These are phyloP conservation scores for Cutaneotrichosporon mucoides DNA, from an alignment of 1,284 basidiomycete species.

Conservation along the genomic window DNA sequence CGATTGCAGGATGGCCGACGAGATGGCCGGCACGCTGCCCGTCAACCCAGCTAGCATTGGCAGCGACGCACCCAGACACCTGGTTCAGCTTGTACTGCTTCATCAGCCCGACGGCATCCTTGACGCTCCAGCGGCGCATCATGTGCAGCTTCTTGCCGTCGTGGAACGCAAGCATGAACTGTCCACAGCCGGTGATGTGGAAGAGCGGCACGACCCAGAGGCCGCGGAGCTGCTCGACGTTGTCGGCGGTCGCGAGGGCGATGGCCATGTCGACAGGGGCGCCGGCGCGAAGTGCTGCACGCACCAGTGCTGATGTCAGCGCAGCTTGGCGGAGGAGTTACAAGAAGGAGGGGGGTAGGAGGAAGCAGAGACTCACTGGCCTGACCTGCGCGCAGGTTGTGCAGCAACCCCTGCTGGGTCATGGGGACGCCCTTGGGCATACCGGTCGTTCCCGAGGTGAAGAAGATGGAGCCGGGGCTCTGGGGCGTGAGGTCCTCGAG, in stretches of 20 bases:
- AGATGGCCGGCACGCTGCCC: slow-evolving; percentile 39
- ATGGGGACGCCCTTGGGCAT: slow-evolving; percentile 17
- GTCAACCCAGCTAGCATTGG: too few relatives aligned
- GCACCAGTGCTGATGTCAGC: background rate
- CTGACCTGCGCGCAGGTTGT: slow-evolving; percentile 3
- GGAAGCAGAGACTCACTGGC: background rate
- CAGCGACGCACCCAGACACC: slow-evolving; percentile 8
- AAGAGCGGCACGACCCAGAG: slow-evolving; percentile 41
- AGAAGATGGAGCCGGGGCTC: slow-evolving; percentile 41
- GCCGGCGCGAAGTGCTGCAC: slow-evolving; percentile 33
- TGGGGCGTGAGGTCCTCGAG: slow-evolving; percentile 27
- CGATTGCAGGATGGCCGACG: slow-evolving; percentile 29
- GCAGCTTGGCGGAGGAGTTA: too few relatives aligned
- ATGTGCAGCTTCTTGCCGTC: slow-evolving; percentile 38
- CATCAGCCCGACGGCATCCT: slow-evolving; percentile 33
- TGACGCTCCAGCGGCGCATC: slow-evolving; percentile 36
- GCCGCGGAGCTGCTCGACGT: slow-evolving; percentile 24
- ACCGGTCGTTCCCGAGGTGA: slow-evolving; percentile 19
- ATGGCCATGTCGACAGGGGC: slow-evolving; percentile 27
- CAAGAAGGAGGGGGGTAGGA: too few relatives aligned
- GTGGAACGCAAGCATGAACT: slow-evolving; percentile 37
- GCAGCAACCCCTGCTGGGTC: slow-evolving; percentile 26
- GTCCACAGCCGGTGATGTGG: slow-evolving; percentile 42
- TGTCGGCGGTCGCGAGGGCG: background rate
- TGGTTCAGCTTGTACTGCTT: slow-evolving; percentile 31